phyloP scores from a whole-genome alignment of 164 flowering plant species.

The Dillenia turbinata region DNA sequence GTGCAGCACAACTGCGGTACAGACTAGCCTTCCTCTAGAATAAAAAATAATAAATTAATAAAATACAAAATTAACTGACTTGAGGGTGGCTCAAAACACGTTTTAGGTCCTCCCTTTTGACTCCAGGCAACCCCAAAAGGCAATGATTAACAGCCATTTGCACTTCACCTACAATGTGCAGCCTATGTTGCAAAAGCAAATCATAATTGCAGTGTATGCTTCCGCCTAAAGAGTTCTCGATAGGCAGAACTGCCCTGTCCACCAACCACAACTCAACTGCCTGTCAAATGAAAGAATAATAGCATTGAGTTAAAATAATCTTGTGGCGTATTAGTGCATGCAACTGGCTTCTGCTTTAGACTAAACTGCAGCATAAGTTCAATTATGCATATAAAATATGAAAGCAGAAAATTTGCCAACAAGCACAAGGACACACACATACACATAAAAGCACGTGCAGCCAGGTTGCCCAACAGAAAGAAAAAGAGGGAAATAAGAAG shows the following conservation, averaged over 20 bases:
- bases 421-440: too few species aligned
- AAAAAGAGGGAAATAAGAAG: too few species aligned
- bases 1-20: too few species aligned
- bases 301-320: too few species aligned
- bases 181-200: slow-evolving; percentile 59
- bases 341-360: too few species aligned
- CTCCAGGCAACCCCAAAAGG: slow-evolving; percentile 60
- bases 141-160: slow-evolving; percentile 55
- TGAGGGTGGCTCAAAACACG: slow-evolving; percentile 66
- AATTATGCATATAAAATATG: too few species aligned
- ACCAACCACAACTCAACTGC: slow-evolving; percentile 78
- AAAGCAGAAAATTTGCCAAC: too few species aligned
- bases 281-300: slow-evolving; percentile 22
- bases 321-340: too few species aligned
- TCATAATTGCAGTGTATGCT: slow-evolving; percentile 75
- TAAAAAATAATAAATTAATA: background rate
- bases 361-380: too few species aligned
- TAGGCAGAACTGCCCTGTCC: slow-evolving; percentile 69
- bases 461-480: too few species aligned
- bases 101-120: slow-evolving; percentile 44
- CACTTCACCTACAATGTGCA: slow-evolving; percentile 75
- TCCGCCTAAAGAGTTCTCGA: slow-evolving; percentile 66
- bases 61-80: slow-evolving; percentile 23
- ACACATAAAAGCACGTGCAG: too few species aligned
- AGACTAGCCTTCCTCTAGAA: too few species aligned